Evolutionary conservation across 371 early-diverging fungal genomes (phyloP), one percentile per base, ranked within the genome.

Genomic region (Lichtheimia corymbifera): DNA sequence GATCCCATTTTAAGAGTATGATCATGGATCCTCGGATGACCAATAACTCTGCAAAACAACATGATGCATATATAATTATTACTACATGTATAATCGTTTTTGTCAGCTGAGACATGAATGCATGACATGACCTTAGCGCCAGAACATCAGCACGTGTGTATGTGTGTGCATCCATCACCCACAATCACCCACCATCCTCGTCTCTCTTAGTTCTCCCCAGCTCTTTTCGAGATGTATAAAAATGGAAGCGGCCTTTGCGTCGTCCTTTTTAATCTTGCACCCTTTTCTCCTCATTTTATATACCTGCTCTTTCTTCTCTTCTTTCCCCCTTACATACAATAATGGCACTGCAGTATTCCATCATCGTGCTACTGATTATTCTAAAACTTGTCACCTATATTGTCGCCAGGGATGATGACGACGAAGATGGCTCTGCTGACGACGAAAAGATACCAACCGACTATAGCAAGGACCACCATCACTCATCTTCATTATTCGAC

Each of bases 131-230:
- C 35, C 35, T 35, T 35, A 35, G 35, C 35, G 35, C 35, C 35
- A 35, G 35, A 17, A 17, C 22, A 17, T 5, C 0, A 18, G 47
- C 88, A 91, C 56, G 88, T 84, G 50, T 87, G 91, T 65, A 84
- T 47, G 17, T 47, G 47, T 47, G 47, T 47, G 22, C 17, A 47
- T 88, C 2, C 88, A 84, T 85, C 22, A 47, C 22, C 22, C 22
- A 22, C 22, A 1, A 22, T 22, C 22, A 22, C 47, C 47, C 22
- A 47, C 47, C 47, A 18, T 18, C 52, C 5, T 52, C 24, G 7
- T 27, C 52, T 27, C 52, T 52, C n/a, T 52, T 18, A 15, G 25
- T 40, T 40, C 20, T 54, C 54, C 40, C 54, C 35, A 35, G 35
- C 35, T 35, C 35, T 6, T 35, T 35, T 35, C 11, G 35, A 35